phyloP scores from a whole-genome alignment of 1,284 basidiomycete species.

The Microbotryum scabiosae region DNA sequence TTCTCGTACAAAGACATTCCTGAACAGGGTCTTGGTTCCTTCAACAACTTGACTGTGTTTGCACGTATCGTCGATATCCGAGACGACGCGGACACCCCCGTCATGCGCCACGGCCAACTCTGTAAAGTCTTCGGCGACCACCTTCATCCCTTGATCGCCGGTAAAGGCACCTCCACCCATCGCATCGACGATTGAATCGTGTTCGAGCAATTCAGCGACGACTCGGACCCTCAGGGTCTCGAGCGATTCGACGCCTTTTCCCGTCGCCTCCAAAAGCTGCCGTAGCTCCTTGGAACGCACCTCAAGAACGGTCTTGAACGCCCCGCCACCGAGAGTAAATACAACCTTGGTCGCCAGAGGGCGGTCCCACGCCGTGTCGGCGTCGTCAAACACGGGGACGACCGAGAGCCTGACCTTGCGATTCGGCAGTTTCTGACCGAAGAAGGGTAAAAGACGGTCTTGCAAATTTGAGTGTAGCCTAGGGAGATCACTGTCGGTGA shows the following conservation, averaged over 20 bases:
- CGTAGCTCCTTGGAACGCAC: slow-evolving; percentile 11
- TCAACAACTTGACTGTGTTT: slow-evolving; percentile 47
- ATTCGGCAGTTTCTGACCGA: slow-evolving; percentile 28
- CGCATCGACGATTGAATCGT: slow-evolving; percentile 3
- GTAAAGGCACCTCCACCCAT: not conserved
- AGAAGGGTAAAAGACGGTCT: slow-evolving; percentile 32
- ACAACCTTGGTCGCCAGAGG: slow-evolving; percentile 15
- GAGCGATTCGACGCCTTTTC: slow-evolving; percentile 3
- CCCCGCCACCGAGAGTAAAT: slow-evolving; percentile 26
- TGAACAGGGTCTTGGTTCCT: slow-evolving; percentile 38
- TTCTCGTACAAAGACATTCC: slow-evolving; percentile 47
- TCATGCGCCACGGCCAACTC: slow-evolving; percentile 17
- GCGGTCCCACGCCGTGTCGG: slow-evolving; percentile 3
- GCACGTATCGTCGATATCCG: slow-evolving; percentile 91
- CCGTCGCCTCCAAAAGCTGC: slow-evolving; percentile 10
- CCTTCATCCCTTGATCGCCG: slow-evolving; percentile 7
- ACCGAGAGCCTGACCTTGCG: slow-evolving; percentile 31
- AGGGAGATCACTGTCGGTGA: slow-evolving; percentile 8
- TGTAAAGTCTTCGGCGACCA: slow-evolving; percentile 15
- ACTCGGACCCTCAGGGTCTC: slow-evolving; percentile 12
- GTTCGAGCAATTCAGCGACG: slow-evolving; percentile 24
- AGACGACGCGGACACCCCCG: slow-evolving; percentile 60
- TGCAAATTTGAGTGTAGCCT: slow-evolving; percentile 31
- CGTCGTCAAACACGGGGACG: slow-evolving; percentile 6
- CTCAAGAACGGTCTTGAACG: slow-evolving; percentile 24